Evolutionary conservation across 2,329 filamentous ascomycete genomes (phyloP).

Genomic region (Cercospora canescens): DNA sequence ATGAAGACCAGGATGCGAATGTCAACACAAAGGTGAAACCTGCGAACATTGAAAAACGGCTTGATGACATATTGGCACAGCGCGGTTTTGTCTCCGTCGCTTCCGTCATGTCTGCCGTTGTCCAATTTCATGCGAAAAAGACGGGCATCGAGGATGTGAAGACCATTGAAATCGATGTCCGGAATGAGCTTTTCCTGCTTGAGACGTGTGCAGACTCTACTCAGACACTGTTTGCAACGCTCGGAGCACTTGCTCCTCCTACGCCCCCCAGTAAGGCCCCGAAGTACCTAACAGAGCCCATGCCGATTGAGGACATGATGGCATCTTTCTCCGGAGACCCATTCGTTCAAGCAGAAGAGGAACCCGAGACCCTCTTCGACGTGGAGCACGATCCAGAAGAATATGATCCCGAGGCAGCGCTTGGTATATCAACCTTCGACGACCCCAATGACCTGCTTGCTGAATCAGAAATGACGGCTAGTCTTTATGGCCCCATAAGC

Average conservation of each 20-base stretch:
- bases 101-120: conserved; percentile 79
- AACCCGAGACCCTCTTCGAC: conserved; percentile 54
- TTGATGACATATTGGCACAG: conserved; percentile 52
- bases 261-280: conserved; percentile 76
- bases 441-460: conserved; percentile 42
- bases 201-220: conserved; percentile 98
- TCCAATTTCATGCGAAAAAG: conserved; percentile 61
- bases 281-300: conserved; percentile 83
- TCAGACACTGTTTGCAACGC: conserved; percentile 78
- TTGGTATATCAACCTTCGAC: conserved; percentile 21
- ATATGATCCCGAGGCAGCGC: conserved; percentile 34
- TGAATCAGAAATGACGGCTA: conserved; percentile 35
- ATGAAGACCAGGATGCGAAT: conserved; percentile 53
- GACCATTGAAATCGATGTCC: conserved; percentile 75
- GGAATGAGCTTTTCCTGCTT: conserved; percentile 82
- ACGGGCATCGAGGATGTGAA: conserved; percentile 61
- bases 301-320: conserved; percentile 84
- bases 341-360: conserved; percentile 63
- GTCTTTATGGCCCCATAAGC: conserved; percentile 36
- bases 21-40: conserved; percentile 6
- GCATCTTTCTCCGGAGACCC: conserved; percentile 88
- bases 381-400: conserved; percentile 31
- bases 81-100: conserved; percentile 84
- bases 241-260: conserved; percentile 80
- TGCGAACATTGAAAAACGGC: conserved; percentile 24